These are phyloP conservation scores for Tilletiaria anomala DNA, from an alignment of 1,284 basidiomycete genomes.

Conservation along the genomic window DNA sequence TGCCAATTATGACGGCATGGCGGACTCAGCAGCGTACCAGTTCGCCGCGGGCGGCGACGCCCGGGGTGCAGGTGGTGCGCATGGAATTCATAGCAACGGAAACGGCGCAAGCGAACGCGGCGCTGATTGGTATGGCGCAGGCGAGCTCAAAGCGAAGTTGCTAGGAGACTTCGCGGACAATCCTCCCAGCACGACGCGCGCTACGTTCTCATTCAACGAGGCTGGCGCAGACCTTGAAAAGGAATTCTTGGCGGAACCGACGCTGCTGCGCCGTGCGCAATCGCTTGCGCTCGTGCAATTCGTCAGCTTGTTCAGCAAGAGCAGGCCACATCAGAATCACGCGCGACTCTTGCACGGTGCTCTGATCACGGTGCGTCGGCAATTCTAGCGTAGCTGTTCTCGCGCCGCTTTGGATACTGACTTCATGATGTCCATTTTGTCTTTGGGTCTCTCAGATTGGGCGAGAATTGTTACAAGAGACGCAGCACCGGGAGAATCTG, in stretches of 20 bases:
- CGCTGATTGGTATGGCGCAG: background rate
- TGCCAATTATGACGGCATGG: background rate
- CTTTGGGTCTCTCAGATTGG: too few relatives aligned
- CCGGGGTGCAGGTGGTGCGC: background rate
- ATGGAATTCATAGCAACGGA: background rate
- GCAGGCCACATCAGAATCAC: background rate
- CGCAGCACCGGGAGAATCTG: background rate
- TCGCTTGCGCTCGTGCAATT: background rate
- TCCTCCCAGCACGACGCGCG: background rate
- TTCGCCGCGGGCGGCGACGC: background rate
- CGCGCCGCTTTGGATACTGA: too few relatives aligned
- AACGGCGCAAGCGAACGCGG: background rate
- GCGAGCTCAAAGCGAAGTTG: background rate
- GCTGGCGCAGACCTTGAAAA: background rate
- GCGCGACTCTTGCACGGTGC: background rate
- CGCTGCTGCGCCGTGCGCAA: background rate
- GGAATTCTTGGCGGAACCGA: background rate
- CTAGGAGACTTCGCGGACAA: background rate
- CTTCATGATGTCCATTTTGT: too few relatives aligned
- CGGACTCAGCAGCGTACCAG: too few relatives aligned
- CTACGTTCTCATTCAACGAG: background rate
- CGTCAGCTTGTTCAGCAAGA: background rate
- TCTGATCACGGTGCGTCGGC: too few relatives aligned
- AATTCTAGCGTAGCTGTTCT: too few relatives aligned
- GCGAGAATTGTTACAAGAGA: background rate